phyloP scores from a whole-genome alignment of 345 rosid genomes.

The Pseudoturritis turrita region DNA sequence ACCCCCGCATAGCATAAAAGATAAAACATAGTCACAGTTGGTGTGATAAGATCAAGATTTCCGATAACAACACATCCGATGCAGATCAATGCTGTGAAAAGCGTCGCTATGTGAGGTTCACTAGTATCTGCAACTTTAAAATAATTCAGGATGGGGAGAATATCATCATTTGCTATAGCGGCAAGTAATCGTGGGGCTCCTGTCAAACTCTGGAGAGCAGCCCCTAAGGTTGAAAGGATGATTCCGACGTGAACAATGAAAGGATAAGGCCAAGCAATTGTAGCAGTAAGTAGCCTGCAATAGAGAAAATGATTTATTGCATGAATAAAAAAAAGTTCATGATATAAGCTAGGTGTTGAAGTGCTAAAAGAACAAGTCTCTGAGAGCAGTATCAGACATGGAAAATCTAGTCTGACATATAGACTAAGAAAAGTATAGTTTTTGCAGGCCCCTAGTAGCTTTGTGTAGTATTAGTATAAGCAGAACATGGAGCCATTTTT shows the following conservation, averaged over 20 bases:
- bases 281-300: slow-evolving; percentile 84
- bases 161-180: slow-evolving; percentile 99
- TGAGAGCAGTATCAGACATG: background rate
- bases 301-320: slow-evolving; percentile 5
- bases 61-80: slow-evolving; percentile 88
- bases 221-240: slow-evolving; percentile 97
- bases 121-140: slow-evolving; percentile 85
- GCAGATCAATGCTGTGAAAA: slow-evolving; percentile 89
- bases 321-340: background rate
- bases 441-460: background rate
- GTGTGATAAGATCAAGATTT: slow-evolving; percentile 97
- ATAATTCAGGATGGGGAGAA: slow-evolving; percentile 93
- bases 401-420: background rate
- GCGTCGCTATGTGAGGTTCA: slow-evolving; percentile 87
- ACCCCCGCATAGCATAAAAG: slow-evolving; percentile 95
- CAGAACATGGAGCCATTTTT: background rate
- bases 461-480: slow-evolving; percentile 1
- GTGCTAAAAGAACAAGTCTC: slow-evolving; percentile 7
- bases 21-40: slow-evolving; percentile 95
- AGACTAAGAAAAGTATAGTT: background rate
- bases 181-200: slow-evolving; percentile 99
- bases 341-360: background rate
- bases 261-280: slow-evolving; percentile 97
- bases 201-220: slow-evolving; percentile 96
- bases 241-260: slow-evolving; percentile 79